A percentile compares a stretch with the other conserved stretches of the same genome.
These are phyloP conservation scores for Coccomyxa sp. DNA, from an alignment of 139 green algal genomes.

Conservation along the genomic window DNA sequence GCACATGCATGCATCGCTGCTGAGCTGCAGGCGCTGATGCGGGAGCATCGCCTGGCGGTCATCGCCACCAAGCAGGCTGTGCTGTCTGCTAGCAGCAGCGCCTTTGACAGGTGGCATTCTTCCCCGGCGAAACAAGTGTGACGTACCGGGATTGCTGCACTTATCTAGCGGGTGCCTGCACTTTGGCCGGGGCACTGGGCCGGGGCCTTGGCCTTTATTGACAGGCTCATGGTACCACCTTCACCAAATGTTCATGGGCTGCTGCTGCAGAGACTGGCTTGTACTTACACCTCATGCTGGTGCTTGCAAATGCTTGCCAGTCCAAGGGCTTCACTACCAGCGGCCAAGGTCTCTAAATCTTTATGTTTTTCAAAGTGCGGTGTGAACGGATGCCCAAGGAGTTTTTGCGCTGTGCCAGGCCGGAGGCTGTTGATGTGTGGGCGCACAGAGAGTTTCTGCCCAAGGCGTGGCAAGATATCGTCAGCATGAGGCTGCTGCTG, in stretches of 20 bases:
- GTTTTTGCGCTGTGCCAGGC: not conserved
- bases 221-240: too few species aligned
- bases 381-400: not conserved
- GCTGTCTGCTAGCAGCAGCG: not conserved
- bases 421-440: not conserved
- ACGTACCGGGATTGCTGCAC: not conserved
- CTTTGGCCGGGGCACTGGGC: not conserved
- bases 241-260: too few species aligned
- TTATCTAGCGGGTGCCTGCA: not conserved
- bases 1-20: not conserved
- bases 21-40: not conserved
- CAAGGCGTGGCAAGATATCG: not conserved
- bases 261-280: not conserved
- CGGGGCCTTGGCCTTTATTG: too few species aligned
- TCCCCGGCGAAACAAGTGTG: not conserved
- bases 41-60: not conserved
- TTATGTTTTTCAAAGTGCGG: not conserved
- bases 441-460: not conserved
- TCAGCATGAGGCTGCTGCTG: not conserved
- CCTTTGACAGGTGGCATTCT: not conserved
- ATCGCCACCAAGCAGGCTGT: not conserved
- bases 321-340: not conserved
- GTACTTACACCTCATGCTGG: not conserved
- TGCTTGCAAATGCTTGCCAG: not conserved
- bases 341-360: not conserved